Evolutionary conservation across 2,329 filamentous ascomycete genomes (phyloP).

Genomic region (Domatiomyces catenatus): DNA sequence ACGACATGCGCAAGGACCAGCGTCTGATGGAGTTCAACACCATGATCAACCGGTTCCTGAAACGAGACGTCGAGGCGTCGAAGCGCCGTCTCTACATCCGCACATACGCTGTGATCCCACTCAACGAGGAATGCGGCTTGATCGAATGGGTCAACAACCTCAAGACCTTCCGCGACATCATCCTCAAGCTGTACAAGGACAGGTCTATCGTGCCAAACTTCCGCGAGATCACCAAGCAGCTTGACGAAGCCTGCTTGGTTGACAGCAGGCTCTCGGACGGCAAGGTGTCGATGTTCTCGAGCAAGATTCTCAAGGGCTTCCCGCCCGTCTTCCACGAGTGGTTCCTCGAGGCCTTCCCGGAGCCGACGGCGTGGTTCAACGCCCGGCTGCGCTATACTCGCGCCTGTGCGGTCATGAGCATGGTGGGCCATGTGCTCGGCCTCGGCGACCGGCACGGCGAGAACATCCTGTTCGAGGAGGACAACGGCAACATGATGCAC

Average conservation of each 20-base stretch:
- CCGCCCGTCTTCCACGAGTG: constrained; percentile 77
- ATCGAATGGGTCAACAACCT: constrained; percentile 98
- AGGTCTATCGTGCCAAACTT: constrained; percentile 54
- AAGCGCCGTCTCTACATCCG: constrained; percentile 86
- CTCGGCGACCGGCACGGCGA: constrained; percentile 92
- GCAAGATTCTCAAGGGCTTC: constrained; percentile 40
- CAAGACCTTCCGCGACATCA: constrained; percentile 81
- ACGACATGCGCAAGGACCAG: constrained; percentile 93
- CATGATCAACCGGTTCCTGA: constrained; percentile 91
- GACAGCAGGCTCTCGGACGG: constrained; percentile 3
- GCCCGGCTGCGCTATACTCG: constrained; percentile 80
- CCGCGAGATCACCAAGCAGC: constrained; percentile 41
- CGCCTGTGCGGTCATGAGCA: constrained; percentile 97
- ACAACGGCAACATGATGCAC: constrained; percentile 85
- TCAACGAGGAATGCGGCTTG: constrained; percentile 94
- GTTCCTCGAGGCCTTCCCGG: constrained; percentile 91
- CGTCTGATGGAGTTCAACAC: constrained; percentile 98
- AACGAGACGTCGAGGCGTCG: constrained; percentile 79
- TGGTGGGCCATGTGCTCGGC: constrained; percentile 86
- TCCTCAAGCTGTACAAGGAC: constrained; percentile 62
- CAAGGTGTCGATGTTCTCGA: constrained; percentile 37
- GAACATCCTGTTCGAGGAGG: constrained; percentile 89
- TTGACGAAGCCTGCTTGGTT: constrained; percentile 50
- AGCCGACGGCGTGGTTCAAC: constrained; percentile 81
- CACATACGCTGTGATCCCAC: constrained; percentile 88